Evolutionary conservation across 768 basidiomycete species (phyloP).

Genomic region (Collybia nuda): DNA sequence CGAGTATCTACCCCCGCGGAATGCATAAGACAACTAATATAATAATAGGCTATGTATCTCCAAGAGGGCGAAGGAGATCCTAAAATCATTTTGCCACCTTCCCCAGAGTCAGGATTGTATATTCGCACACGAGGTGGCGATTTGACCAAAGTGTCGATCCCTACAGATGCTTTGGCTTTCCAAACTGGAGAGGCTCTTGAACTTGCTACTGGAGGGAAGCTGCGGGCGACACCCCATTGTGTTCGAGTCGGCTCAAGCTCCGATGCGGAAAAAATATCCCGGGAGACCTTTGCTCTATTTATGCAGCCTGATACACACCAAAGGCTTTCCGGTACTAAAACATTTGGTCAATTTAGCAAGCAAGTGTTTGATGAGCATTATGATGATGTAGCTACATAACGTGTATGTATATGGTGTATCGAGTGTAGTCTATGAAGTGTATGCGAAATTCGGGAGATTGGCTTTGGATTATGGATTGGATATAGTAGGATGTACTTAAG

Average conservation of each 20-base stretch:
- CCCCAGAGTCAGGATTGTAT: conserved; percentile 81
- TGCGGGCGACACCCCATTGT: conserved; percentile 94
- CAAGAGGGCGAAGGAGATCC: conserved; percentile 45
- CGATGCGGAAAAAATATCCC: conserved; percentile 49
- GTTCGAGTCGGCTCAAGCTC: conserved; percentile 68
- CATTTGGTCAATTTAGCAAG: conserved; percentile 91
- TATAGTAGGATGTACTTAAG: neutral
- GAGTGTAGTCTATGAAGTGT: conserved; percentile 20
- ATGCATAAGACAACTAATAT: neutral
- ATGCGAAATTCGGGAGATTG: conserved; percentile 12
- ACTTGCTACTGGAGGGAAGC: conserved; percentile 75
- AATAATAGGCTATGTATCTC: conserved; percentile 81
- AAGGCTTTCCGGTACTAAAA: conserved; percentile 63
- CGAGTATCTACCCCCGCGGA: conserved; percentile 27
- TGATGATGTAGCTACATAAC: conserved; percentile 22
- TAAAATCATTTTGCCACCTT: conserved; percentile 61
- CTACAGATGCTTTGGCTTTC: conserved; percentile 83
- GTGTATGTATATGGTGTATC: conserved; percentile 11
- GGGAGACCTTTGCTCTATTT: conserved; percentile 90
- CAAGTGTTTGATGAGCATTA: conserved; percentile 69
- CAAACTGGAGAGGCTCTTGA: conserved; percentile 97
- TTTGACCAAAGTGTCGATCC: conserved; percentile 84
- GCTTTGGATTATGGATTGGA: neutral
- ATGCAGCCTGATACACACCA: conserved; percentile 88
- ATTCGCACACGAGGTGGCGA: conserved; percentile 83